Base-by-base conservation (phyloP, 495 filamentous ascomycete species). In the Polyplosphaeria fusca region DNA sequence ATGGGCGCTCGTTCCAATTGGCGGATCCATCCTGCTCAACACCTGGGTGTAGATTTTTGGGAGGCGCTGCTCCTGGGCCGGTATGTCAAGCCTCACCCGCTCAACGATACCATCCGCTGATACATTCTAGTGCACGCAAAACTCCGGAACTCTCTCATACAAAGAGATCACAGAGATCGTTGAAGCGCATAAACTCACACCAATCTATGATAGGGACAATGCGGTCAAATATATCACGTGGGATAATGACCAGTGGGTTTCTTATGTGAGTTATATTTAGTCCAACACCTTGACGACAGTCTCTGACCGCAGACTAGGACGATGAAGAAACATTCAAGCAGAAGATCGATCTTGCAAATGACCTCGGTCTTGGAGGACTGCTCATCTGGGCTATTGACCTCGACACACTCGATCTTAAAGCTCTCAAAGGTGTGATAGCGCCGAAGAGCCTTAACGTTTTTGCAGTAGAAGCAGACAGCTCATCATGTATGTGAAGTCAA, bases 171-270 rank as follows among this genome's bases (percentile, higher is more conserved):
- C 40, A 16, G 23, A 62, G 13, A 66, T 76, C 43, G 53, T 73
- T 14, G 43, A 68, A 2, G n/a, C 57, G 12, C 35, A 44, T 2
- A 42, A 20, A 20, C 16, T 35, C 25, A 48, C 5, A 23, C 47
- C 18, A 43, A 59, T 20, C 64, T 52, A 72, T 46, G 64, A 72
- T 40, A 45, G 60, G 20, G 52, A 52, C 7, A 58, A 58, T 4
- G 70, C 55, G 0, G 71, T 75, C 25, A 76, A 79, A 53, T 73
- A 71, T 28, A 28, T 79, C 30, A 60, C 55, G 0, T 80, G 51
- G 44, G 52, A 69, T 48, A 5, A 40, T 0, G 62, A 76, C 52
- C 74, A 79, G 47, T 82, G 78, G 79, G 66, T 80, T 5, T 70
- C 66, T 0, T 82, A 68, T 56, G n/a, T n/a, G n/a, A n/a, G n/a